Percentiles rank a stretch among this genome's conserved stretches.
phyloP scores from a whole-genome alignment of 495 filamentous ascomycete genomes.

The Penicillium subrubescens region DNA sequence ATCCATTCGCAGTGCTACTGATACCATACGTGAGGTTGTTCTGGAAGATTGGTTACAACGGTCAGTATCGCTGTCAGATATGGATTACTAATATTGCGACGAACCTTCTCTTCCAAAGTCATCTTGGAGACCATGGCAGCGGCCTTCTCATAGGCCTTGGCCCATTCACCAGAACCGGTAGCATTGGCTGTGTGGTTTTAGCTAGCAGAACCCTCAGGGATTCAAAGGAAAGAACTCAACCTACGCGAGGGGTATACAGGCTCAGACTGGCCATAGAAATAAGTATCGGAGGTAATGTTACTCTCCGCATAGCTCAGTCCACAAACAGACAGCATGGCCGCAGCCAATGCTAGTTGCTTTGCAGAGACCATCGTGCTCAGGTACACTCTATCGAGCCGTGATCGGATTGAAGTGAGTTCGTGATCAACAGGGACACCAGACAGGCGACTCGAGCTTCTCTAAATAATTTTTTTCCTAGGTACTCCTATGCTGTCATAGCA shows the following conservation, averaged over 20 bases:
- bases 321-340: slow-evolving; percentile 22
- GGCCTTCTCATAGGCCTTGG: slow-evolving; percentile 51
- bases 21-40: slow-evolving; percentile 51
- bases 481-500: neutral
- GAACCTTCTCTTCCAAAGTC: slow-evolving; percentile 60
- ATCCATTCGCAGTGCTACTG: slow-evolving; percentile 41
- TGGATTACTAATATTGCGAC: neutral
- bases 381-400: neutral
- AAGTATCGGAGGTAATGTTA: slow-evolving; percentile 26
- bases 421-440: neutral
- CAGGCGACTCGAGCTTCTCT: neutral
- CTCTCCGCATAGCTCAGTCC: slow-evolving; percentile 16
- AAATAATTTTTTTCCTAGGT: slow-evolving; percentile 6
- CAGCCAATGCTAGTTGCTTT: slow-evolving; percentile 16
- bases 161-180: slow-evolving; percentile 43
- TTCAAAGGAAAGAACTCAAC: neutral
- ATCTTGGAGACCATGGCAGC: slow-evolving; percentile 52
- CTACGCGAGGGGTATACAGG: slow-evolving; percentile 57
- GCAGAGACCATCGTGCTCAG: slow-evolving; percentile 9
- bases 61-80: neutral
- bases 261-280: slow-evolving; percentile 60
- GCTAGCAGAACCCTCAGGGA: neutral
- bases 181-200: slow-evolving; percentile 17
- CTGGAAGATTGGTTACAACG: slow-evolving; percentile 3
- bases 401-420: neutral